These are phyloP conservation scores for Cordyceps fumosorosea DNA, from an alignment of 2,329 filamentous ascomycete genomes.

Conservation along the genomic window DNA sequence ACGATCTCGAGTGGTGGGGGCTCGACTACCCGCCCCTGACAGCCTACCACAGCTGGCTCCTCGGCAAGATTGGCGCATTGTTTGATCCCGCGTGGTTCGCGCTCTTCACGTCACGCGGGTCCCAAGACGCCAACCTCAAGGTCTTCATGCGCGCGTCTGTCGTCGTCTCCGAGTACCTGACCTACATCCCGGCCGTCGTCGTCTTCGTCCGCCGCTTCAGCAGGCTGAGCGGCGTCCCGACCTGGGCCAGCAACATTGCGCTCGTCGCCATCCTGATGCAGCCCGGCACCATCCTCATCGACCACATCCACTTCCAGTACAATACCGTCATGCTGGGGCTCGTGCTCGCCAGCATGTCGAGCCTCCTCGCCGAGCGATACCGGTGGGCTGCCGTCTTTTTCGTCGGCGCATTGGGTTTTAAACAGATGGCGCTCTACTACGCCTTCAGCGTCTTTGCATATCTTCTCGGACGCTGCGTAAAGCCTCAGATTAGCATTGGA, in stretches of 20 bases:
- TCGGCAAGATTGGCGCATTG: conserved; percentile 74
- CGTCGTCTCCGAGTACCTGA: conserved; percentile 81
- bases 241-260: conserved; percentile 78
- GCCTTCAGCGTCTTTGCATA: conserved; percentile 90
- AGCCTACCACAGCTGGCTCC: conserved; percentile 95
- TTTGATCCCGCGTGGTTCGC: conserved; percentile 85
- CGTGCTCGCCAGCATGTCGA: conserved; percentile 78
- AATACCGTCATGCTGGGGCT: conserved; percentile 98
- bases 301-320: conserved; percentile 96
- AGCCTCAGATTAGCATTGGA: conserved; percentile 59
- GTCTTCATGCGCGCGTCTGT: conserved; percentile 95
- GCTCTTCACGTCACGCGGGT: conserved; percentile 72
- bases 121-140: conserved; percentile 74
- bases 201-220: conserved; percentile 81
- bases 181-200: conserved; percentile 78
- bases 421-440: conserved; percentile 99
- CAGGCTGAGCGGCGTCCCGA: conserved; percentile 66
- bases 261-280: conserved; percentile 89
- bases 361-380: conserved; percentile 75
- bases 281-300: conserved; percentile 81
- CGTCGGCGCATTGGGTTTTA: conserved; percentile 89
- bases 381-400: conserved; percentile 93
- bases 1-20: conserved; percentile 96
- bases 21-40: conserved; percentile 96
- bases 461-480: conserved; percentile 78